Evolutionary conservation across 1,139 yeast genomes (phyloP).

Genomic region (Saccharomyces uvarum): DNA sequence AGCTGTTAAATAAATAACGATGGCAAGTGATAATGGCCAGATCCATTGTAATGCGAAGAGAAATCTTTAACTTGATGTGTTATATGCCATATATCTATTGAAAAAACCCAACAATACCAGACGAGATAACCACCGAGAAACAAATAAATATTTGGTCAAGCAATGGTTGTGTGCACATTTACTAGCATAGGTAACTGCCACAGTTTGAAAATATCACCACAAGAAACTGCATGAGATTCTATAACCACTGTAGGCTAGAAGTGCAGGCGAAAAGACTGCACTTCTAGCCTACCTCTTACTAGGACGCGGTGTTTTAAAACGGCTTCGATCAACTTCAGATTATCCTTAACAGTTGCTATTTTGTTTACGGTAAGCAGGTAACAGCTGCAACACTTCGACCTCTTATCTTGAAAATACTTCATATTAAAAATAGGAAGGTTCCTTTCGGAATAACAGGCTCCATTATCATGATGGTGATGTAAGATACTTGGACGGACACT

Average conservation of each 20-base stretch:
- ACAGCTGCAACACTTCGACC: neutral
- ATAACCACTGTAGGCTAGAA: too few species aligned
- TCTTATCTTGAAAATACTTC: too few species aligned
- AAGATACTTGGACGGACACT: neutral
- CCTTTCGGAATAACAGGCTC: neutral
- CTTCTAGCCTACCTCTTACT: too few species aligned
- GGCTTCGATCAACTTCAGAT: too few species aligned
- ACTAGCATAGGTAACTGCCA: too few species aligned
- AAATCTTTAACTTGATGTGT: neutral
- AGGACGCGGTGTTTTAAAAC: too few species aligned
- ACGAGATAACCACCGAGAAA: neutral
- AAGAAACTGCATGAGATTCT: too few species aligned
- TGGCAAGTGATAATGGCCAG: neutral
- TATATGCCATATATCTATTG: neutral
- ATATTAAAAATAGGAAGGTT: neutral
- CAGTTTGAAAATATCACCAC: too few species aligned
- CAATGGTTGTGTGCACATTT: neutral
- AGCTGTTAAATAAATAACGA: neutral
- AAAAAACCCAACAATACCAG: neutral
- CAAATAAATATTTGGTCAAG: neutral
- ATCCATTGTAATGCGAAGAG: neutral
- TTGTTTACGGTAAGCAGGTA: too few species aligned
- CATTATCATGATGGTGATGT: neutral
- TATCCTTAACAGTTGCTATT: too few species aligned
- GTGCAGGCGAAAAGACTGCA: too few species aligned